Base-by-base conservation (phyloP, 2,329 filamentous ascomycete genomes). In the Penicillium sp. region DNA sequence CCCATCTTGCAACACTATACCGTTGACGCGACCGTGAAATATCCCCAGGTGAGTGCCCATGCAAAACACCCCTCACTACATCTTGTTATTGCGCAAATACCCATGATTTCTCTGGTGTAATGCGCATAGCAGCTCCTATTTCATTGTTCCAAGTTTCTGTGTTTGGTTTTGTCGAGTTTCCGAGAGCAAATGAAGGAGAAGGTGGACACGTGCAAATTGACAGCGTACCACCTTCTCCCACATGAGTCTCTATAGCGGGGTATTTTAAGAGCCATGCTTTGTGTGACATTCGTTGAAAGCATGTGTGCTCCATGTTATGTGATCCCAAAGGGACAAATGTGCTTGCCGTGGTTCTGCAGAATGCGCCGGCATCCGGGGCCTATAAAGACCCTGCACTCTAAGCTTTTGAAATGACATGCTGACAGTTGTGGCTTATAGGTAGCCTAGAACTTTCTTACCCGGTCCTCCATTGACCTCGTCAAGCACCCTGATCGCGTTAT, bases 11-110 rank as follows among this genome's bases (percentile, higher is more conserved):
- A 13, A 31, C 31, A 16, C 26, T 29, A 35, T 18, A n/a, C n/a
- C 29, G 14, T 20, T 24, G 20, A 48, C 32, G 45, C 29, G 40
- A 42, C 46, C 47, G 39, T 47, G 32, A 35, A 40, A 26, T 43
- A 44, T 31, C 20, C 35, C 35, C 32, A 54, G 40, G 64, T 66
- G 61, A 65, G 64, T 61, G 42, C 35, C 42, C 20, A 56, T 43
- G 50, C 58, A 52, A 47, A 50, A 42, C 53, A 20, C 56, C 58
- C 58, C 58, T 60, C 63, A 44, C 29, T 14, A 31, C 43, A 53
- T 52, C 51, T 51, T 55, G 13, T 40, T 37, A 43, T 45, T 26
- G 46, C 38, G 38, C 51, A 50, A 53, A 38, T 39, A 4, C 34
- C 42, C 22, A 29, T 42, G 31, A 13, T 4, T 24, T 14, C 32